phyloP scores from a whole-genome alignment of 306 rosid genomes.

The Cercis canadensis region DNA sequence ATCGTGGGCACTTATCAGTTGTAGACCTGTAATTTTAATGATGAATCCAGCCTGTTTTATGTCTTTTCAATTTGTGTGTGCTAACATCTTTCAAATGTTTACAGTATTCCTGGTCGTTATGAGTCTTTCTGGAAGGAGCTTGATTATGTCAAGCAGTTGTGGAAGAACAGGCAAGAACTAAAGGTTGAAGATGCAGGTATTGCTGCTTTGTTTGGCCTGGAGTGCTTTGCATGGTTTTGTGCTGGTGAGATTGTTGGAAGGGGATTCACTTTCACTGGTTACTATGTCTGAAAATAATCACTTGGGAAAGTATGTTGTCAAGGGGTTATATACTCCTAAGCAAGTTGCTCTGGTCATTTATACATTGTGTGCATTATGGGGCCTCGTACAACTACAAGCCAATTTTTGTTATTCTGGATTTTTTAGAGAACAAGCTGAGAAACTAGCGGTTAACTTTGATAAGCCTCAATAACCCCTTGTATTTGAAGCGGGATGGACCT shows the following conservation, averaged over 20 bases:
- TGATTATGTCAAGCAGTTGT: conserved; percentile 72
- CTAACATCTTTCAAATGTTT: conserved; percentile 32
- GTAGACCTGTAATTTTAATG: background rate
- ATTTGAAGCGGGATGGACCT: conserved; percentile 58
- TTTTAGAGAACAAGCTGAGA: conserved; percentile 50
- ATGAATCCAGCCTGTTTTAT: background rate
- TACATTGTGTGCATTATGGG: conserved; percentile 44
- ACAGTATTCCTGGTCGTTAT: conserved; percentile 77
- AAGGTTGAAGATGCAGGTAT: conserved; percentile 92
- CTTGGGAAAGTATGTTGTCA: conserved; percentile 35
- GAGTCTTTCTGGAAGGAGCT: conserved; percentile 86
- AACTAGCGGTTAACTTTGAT: conserved; percentile 53
- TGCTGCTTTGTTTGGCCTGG: conserved; percentile 92
- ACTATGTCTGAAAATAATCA: conserved; percentile 58
- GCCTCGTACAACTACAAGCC: conserved; percentile 43
- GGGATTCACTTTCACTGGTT: conserved; percentile 91
- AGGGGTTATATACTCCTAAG: conserved; percentile 42
- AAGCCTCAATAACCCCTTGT: conserved; percentile 73
- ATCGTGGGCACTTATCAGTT: background rate
- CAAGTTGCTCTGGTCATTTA: conserved; percentile 48
- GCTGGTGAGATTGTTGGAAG: conserved; percentile 90
- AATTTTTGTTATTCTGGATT: conserved; percentile 50
- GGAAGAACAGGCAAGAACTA: conserved; percentile 79
- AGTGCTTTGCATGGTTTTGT: conserved; percentile 83
- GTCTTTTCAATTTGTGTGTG: conserved; percentile 1